These are phyloP conservation scores for Podosphaera xanthii DNA, from an alignment of 2,329 filamentous ascomycete genomes.

Conservation along the genomic window DNA sequence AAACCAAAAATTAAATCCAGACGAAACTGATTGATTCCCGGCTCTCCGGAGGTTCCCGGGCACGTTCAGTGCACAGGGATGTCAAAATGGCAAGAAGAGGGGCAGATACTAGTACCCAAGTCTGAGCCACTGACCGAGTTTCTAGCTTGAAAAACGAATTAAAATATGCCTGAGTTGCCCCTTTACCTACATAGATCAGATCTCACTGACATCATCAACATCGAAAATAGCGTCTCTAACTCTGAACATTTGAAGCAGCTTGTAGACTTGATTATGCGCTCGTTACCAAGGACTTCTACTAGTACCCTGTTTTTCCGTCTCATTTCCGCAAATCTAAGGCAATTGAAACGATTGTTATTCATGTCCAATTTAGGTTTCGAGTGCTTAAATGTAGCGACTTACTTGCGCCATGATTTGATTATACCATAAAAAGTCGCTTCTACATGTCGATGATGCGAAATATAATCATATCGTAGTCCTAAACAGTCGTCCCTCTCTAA, in stretches of 20 bases:
- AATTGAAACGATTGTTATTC: no score
- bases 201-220: neutral
- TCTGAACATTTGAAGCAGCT: neutral
- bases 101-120: neutral
- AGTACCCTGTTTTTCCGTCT: no score
- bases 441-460: no score
- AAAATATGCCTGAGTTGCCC: neutral
- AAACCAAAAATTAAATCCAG: neutral
- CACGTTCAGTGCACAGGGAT: neutral
- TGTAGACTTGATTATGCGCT: neutral
- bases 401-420: no score
- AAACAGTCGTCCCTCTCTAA: no score
- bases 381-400: no score
- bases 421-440: no score
- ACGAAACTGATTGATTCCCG: neutral
- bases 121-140: neutral
- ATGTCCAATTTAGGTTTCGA: no score
- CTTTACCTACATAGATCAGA: neutral
- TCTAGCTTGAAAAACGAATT: neutral
- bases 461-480: no score
- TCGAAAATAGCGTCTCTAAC: neutral
- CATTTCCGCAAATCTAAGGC: no score
- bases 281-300: no score
- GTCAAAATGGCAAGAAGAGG: neutral
- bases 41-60: neutral